phyloP scores from a whole-genome alignment of 805 yeast genomes.

The Candida tibetensis region DNA sequence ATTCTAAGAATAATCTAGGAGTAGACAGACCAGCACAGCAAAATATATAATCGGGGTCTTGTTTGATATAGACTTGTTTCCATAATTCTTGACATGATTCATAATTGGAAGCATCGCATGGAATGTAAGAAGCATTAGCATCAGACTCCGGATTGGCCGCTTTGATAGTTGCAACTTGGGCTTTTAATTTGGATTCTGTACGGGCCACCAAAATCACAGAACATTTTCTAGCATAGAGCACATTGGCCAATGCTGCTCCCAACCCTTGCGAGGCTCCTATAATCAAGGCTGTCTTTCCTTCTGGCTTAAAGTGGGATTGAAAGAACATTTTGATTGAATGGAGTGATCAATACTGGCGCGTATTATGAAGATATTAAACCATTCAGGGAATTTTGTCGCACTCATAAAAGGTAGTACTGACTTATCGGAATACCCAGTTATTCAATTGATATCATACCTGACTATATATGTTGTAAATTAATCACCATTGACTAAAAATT shows the following conservation, averaged over 20 bases:
- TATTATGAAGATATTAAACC: too few species aligned
- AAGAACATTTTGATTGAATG: conserved; percentile 17
- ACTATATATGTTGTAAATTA: too few species aligned
- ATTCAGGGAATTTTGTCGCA: too few species aligned
- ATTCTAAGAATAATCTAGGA: conserved; percentile 75
- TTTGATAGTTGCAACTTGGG: conserved; percentile 46
- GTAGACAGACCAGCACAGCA: conserved; percentile 87
- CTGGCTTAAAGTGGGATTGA: conserved; percentile 27
- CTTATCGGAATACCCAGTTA: too few species aligned
- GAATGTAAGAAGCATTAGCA: conserved; percentile 32
- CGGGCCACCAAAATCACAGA: conserved; percentile 76
- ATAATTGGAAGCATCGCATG: conserved; percentile 67
- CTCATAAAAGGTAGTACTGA: too few species aligned
- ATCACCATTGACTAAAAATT: too few species aligned
- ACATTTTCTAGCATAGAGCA: conserved; percentile 53
- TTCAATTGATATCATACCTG: too few species aligned
- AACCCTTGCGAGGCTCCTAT: conserved; percentile 96
- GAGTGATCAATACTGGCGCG: too few species aligned
- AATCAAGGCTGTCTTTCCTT: conserved; percentile 61
- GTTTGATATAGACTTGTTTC: conserved; percentile 22
- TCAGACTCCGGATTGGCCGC: conserved; percentile 13
- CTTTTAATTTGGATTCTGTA: conserved; percentile 55
- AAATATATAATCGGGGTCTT: conserved; percentile 68
- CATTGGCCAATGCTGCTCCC: conserved; percentile 73
- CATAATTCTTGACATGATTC: conserved; percentile 47